These are phyloP conservation scores for Botrytis sinoallii DNA, from an alignment of 2,329 filamentous ascomycete species.

Conservation along the genomic window DNA sequence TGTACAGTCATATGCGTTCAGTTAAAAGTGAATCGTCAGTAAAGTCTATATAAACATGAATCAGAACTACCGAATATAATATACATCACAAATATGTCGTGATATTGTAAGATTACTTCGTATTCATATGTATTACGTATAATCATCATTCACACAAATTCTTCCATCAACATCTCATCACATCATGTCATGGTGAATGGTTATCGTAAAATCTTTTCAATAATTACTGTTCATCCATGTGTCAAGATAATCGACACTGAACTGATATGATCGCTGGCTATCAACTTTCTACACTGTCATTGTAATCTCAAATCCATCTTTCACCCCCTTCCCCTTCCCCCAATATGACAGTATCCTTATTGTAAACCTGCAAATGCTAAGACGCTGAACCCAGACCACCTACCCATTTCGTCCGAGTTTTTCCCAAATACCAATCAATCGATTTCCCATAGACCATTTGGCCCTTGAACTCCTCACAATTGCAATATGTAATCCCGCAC, in stretches of 20 bases:
- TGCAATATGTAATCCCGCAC: conserved; percentile 13
- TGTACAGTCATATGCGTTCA: neutral
- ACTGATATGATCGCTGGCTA: neutral
- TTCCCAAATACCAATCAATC: neutral
- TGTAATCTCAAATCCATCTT: neutral
- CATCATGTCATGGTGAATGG: neutral
- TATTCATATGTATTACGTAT: neutral
- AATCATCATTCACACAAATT: neutral
- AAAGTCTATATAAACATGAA: neutral
- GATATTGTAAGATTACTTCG: neutral
- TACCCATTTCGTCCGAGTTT: neutral
- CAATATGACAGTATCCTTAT: conserved; percentile 6
- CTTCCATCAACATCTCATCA: neutral
- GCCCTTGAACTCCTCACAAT: conserved; percentile 12
- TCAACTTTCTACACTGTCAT: neutral
- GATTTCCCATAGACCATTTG: conserved; percentile 1
- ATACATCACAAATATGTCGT: neutral
- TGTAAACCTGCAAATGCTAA: conserved; percentile 8
- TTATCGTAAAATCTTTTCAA: neutral
- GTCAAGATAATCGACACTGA: neutral
- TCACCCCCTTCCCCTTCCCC: neutral
- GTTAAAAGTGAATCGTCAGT: neutral
- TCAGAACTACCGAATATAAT: neutral
- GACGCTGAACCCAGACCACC: neutral
- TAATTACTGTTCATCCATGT: neutral